Evolutionary conservation across 208 protist species (phyloP).

Genomic region (Acanthamoeba quina): DNA sequence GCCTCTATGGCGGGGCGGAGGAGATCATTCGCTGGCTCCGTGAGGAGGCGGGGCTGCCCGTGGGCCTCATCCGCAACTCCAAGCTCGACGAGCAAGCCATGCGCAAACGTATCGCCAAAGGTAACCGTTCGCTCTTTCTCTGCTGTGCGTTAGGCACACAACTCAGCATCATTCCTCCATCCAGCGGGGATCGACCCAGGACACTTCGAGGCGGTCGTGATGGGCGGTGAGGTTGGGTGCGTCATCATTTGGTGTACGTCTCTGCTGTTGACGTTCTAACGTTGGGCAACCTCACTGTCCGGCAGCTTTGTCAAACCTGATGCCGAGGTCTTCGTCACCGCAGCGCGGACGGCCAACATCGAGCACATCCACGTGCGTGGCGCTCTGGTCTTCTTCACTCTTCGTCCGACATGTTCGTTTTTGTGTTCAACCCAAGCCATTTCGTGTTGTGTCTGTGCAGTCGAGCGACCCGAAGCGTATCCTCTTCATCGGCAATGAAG

Average conservation of each 20-base stretch:
- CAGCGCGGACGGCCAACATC: conserved; percentile 13
- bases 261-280: not conserved
- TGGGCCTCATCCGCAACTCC: conserved; percentile 58
- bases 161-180: not conserved
- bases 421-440: too few relatives aligned
- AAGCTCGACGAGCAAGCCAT: conserved; percentile 31
- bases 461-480: not conserved
- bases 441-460: not conserved
- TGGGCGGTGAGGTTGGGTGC: conserved; percentile 48
- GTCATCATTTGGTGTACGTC: not conserved
- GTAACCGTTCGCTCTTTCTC: not conserved
- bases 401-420: too few relatives aligned
- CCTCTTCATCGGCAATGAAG: conserved; percentile 52
- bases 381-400: not conserved
- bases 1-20: conserved; percentile 15
- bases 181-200: conserved; percentile 1
- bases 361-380: conserved; percentile 37
- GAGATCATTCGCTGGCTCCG: conserved; percentile 43
- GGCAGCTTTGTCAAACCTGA: conserved; percentile 30
- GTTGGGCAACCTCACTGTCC: too few relatives aligned
- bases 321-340: conserved; percentile 14
- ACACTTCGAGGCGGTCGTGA: conserved; percentile 49
- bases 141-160: too few relatives aligned
- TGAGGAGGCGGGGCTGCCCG: not conserved
- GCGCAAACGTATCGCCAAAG: conserved; percentile 46